phyloP scores from a whole-genome alignment of 2,329 filamentous ascomycete species.

The Ophiostoma perfectum region DNA sequence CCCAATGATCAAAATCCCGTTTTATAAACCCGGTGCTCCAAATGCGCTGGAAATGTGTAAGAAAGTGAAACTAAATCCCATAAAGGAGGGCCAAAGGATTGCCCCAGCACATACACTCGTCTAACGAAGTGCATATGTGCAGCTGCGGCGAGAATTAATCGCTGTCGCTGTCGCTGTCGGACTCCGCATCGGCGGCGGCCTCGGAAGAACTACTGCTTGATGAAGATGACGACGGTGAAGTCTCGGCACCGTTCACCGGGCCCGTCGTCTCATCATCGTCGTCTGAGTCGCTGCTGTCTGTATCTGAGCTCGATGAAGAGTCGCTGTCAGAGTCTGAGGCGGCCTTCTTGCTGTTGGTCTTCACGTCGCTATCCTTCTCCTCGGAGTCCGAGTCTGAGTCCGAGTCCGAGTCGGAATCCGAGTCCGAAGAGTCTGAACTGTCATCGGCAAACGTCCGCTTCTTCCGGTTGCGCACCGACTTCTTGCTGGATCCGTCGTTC shows the following conservation, averaged over 20 bases:
- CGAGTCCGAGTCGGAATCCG: slow-evolving; percentile 18
- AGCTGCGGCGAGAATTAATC: neutral
- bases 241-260: neutral
- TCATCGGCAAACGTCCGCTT: slow-evolving; percentile 43
- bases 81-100: neutral
- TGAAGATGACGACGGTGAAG: neutral
- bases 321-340: neutral
- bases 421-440: slow-evolving; percentile 25
- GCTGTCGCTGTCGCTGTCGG: slow-evolving; percentile 12
- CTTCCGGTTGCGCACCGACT: slow-evolving; percentile 49
- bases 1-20: slow-evolving; percentile 10
- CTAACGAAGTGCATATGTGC: neutral
- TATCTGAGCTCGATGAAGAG: neutral
- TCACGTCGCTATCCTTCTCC: too few species aligned
- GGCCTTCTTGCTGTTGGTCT: neutral
- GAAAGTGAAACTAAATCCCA: neutral
- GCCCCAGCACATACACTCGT: neutral
- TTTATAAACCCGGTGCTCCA: slow-evolving; percentile 10
- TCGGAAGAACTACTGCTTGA: neutral
- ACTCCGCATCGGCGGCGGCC: neutral
- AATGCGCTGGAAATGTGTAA: slow-evolving; percentile 1
- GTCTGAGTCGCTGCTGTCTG: slow-evolving; percentile 7
- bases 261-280: neutral
- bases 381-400: slow-evolving; percentile 12
- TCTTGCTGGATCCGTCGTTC: slow-evolving; percentile 29